A percentile compares a stretch with the other conserved stretches of the same genome.
Evolutionary conservation across 192 early-diverging fungal genomes (phyloP).

Genomic region (Piromyces finnis): DNA sequence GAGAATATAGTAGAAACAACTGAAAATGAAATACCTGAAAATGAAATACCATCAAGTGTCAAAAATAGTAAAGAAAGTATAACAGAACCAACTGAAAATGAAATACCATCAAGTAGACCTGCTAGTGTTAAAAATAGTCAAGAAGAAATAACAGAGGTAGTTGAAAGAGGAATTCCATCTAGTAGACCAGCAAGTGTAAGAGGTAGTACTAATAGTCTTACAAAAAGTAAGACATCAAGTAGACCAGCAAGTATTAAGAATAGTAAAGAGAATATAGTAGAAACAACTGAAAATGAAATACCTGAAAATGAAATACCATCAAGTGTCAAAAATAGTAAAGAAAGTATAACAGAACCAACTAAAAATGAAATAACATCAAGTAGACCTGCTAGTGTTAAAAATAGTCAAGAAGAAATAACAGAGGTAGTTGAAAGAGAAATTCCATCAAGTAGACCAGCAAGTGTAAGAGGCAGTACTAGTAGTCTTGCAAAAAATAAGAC

Average conservation of each 20-base stretch:
- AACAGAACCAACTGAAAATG: too few species aligned
- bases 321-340: background rate
- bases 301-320: too few species aligned
- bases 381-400: background rate
- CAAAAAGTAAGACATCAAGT: background rate
- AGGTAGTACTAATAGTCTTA: background rate
- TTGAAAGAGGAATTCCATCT: background rate
- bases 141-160: background rate
- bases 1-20: too few species aligned
- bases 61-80: background rate
- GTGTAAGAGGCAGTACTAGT: background rate
- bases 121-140: too few species aligned
- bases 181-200: background rate
- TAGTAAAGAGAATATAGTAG: background rate
- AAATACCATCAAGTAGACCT: too few species aligned
- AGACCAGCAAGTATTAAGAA: background rate
- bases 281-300: background rate
- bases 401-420: background rate
- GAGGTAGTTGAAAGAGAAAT: background rate
- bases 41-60: too few species aligned
- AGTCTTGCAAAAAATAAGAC: background rate
- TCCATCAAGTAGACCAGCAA: background rate
- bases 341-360: background rate
- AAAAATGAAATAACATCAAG: background rate
- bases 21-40: too few species aligned